A percentile compares a stretch with the other conserved stretches of the same genome.
phyloP scores from a whole-genome alignment of 768 basidiomycete species.

The Russula earlei region DNA sequence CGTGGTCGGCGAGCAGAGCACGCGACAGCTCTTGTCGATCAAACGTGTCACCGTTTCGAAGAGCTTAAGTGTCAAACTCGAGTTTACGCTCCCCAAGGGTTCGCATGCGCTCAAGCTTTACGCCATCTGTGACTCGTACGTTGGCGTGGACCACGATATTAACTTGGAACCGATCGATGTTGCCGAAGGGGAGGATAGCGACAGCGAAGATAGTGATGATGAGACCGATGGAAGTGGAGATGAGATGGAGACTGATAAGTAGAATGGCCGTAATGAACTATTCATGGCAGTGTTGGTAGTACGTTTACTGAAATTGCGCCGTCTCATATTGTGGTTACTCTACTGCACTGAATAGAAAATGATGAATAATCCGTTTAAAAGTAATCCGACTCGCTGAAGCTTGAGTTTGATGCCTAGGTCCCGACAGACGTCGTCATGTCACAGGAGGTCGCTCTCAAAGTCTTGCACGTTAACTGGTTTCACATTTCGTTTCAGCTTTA shows the following conservation, averaged over 20 bases:
- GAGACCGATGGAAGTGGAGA: slow-evolving; percentile 43
- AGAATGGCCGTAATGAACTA: not conserved
- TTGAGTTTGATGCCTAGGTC: too few species aligned
- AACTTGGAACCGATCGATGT: slow-evolving; percentile 75
- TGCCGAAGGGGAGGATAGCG: slow-evolving; percentile 83
- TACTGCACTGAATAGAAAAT: too few species aligned
- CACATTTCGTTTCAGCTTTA: too few species aligned
- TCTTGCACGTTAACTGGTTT: too few species aligned
- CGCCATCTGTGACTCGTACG: slow-evolving; percentile 88
- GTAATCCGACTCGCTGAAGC: too few species aligned
- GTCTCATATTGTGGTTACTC: not conserved
- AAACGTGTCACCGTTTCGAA: slow-evolving; percentile 79
- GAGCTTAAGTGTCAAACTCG: slow-evolving; percentile 72
- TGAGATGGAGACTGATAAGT: slow-evolving; percentile 44
- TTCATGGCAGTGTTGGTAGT: too few species aligned
- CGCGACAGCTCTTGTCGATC: slow-evolving; percentile 76
- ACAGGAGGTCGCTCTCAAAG: too few species aligned
- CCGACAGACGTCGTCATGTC: too few species aligned
- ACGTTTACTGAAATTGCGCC: not conserved
- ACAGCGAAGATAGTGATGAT: slow-evolving; percentile 50
- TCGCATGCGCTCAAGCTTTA: slow-evolving; percentile 74
- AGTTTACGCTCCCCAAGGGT: slow-evolving; percentile 83
- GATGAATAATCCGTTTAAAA: too few species aligned
- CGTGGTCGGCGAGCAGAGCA: slow-evolving; percentile 77
- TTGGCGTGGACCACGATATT: slow-evolving; percentile 90